Percentiles rank a stretch among this genome's conserved stretches.
phyloP scores from a whole-genome alignment of 306 rosid genomes.

The Malus fusca region DNA sequence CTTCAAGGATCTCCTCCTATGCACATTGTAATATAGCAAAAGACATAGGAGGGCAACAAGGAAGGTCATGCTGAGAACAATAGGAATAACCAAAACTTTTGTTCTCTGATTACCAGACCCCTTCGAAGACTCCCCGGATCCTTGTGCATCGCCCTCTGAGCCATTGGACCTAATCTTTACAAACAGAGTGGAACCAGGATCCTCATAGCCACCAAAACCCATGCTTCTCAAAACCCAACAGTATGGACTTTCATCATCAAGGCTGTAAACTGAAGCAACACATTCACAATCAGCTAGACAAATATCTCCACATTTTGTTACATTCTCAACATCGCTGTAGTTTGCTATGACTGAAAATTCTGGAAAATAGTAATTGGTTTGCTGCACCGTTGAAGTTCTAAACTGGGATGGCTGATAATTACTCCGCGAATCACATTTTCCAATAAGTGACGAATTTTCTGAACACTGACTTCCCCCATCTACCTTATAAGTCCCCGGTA shows the following conservation, averaged over 20 bases:
- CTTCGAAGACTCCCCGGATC: slow-evolving; percentile 35
- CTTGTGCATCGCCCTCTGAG: slow-evolving; percentile 27
- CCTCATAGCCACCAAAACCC: slow-evolving; percentile 90
- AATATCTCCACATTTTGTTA: slow-evolving; percentile 76
- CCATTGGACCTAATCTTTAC: slow-evolving; percentile 65
- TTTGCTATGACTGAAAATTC: slow-evolving; percentile 74
- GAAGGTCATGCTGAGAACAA: slow-evolving; percentile 55
- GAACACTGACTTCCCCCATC: slow-evolving; percentile 51
- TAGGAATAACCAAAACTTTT: slow-evolving; percentile 66
- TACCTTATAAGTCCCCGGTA: slow-evolving; percentile 63
- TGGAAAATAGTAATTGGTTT: slow-evolving; percentile 70
- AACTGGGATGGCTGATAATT: slow-evolving; percentile 38
- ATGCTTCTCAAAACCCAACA: slow-evolving; percentile 78
- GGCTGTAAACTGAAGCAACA: slow-evolving; percentile 83
- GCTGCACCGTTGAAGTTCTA: slow-evolving; percentile 52
- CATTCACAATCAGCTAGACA: slow-evolving; percentile 82
- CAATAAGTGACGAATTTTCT: slow-evolving; percentile 58
- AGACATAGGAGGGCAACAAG: slow-evolving; percentile 61
- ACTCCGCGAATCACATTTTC: slow-evolving; percentile 44
- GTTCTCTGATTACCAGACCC: slow-evolving; percentile 37
- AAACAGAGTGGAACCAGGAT: slow-evolving; percentile 69
- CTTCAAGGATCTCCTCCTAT: slow-evolving; percentile 51
- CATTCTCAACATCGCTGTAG: slow-evolving; percentile 58
- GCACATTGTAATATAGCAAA: slow-evolving; percentile 64
- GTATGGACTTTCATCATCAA: slow-evolving; percentile 69